Base-by-base conservation (phyloP, 805 yeast genomes). In the Saturnispora mendoncae region DNA sequence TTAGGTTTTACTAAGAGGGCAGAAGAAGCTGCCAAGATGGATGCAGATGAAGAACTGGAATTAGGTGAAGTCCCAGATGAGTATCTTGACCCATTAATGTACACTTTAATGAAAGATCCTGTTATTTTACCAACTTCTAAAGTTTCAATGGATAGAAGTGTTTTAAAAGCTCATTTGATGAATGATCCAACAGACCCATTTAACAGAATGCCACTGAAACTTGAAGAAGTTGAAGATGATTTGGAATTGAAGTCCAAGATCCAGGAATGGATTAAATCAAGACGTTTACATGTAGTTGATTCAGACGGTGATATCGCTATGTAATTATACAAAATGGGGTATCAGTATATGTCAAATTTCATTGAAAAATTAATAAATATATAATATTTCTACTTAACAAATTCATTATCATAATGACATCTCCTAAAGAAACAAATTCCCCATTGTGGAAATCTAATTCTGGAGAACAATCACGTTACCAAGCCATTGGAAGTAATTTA, bases 141-240 rank as follows among this genome's bases (percentile, higher is more conserved):
- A 48, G 76, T 88, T 15, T 76, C 79, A 37, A 85, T 92, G 52
- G 99, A 92, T 59, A 69, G 94, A 56, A 73, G 92, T 28, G 92
- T 97, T 2, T 84, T 92, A 52, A 90, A 87, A 57, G 84, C 95
- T 3, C 98, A 92, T 67, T 67, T 92, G 45, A 71, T 92, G 59
- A 85, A 90, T 65, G 97, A 92, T 64, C 76, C 95, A 1, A 92
- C 95, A 0, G 99, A 92, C 66, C 99, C 99, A 15, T 92, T 92
- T 66, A 92, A 90, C 62, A 78, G 99, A 62, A 72, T 78, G 66
- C 97, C 97, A 4, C 68, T 92, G 53, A 85, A 76, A 54, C 61
- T 90, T 30, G 97, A 90, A 49, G 96, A 92, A 51, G 95, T 88
- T 21, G 61, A 72, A 18, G 94, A 92, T 15, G 80, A 88, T 62